Base-by-base conservation (phyloP, 2,329 filamentous ascomycete species). In the Metarhizium humberi region DNA sequence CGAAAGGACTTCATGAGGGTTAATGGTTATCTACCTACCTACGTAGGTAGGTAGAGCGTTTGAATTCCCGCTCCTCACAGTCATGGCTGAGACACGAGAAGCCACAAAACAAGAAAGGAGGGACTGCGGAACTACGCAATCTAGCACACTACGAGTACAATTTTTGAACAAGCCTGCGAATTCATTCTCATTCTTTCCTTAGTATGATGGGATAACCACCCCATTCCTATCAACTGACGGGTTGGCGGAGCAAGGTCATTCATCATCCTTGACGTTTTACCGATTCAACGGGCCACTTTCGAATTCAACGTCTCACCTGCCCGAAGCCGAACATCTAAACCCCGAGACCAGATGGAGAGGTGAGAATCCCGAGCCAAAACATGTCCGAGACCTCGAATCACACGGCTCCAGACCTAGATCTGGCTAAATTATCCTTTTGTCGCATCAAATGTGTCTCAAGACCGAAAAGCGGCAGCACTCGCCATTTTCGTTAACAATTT, bases 31-130 rank as follows among this genome's bases (percentile, higher is more conserved):
- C 13, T 40, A 25, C 25, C 25, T 25, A 25, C 25, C 25, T 25
- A 25, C 25, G 3, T 25, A 25, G 3, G 25, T 25, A 25, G 25
- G 25, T 25, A 11, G 38, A 13, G 14, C 2, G 38, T 40, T 40
- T 42, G 30, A 47, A 38, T 40, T 52, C 42, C 56, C 32, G 32
- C 25, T 1, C 25, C 25, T 25, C 25, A 25, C 40, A 52, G 36
- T 42, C 50, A 14, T 53, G 53, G 50, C 56, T 55, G 56, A 57
- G 56, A 57, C 50, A 55, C 29, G 20, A 38, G 48, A 5, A 48
- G 4, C 42, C 20, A 42, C 51, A 30, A n/a, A 46, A 16, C 42
- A 7, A n/a, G 34, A 8, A 25, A 34, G 13, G 36, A 42, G 18
- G 40, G 30, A 25, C 18, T 51, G 42, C 16, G 42, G 6, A 45